Conservation (phyloP, 352 stramenopile genomes). For the Pythium myriotylum region DNA sequence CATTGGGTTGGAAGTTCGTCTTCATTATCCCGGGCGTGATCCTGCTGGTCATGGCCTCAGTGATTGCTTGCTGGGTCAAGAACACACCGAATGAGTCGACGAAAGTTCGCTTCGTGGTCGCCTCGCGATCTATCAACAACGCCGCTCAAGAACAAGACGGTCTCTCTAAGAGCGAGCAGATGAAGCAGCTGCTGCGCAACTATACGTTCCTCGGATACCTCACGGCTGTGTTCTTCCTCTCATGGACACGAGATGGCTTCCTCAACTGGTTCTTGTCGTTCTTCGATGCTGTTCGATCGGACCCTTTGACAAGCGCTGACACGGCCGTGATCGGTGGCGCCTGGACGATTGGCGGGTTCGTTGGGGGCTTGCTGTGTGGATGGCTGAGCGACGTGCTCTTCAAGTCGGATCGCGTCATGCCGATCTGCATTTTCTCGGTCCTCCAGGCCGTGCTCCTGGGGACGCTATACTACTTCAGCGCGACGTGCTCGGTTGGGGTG, state of each 20-base stretch:
- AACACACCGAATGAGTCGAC: conserved; percentile 57
- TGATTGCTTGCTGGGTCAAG: conserved; percentile 59
- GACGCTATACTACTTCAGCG: conserved; percentile 58
- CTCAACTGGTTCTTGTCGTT: conserved; percentile 83
- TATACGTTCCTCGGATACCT: conserved; percentile 73
- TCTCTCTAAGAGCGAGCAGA: conserved; percentile 47
- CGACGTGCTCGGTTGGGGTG: conserved; percentile 46
- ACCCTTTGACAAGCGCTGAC: conserved; percentile 46
- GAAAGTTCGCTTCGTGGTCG: conserved; percentile 26
- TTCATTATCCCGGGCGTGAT: conserved; percentile 61
- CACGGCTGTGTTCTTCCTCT: conserved; percentile 67
- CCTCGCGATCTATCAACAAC: conserved; percentile 17
- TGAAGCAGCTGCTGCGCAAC: conserved; percentile 57
- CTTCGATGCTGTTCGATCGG: conserved; percentile 61
- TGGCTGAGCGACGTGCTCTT: conserved; percentile 77
- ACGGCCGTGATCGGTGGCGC: conserved; percentile 69
- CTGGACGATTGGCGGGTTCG: conserved; percentile 76
- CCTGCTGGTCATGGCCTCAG: conserved; percentile 57
- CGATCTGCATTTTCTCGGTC: conserved; percentile 75
- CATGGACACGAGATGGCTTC: conserved; percentile 68
- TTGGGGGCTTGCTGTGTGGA: conserved; percentile 68
- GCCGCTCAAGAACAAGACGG: conserved; percentile 3
- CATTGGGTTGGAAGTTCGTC: conserved; percentile 67
- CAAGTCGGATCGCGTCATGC: conserved; percentile 62
- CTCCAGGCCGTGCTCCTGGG: conserved; percentile 57